Base-by-base conservation (phyloP, 768 basidiomycete genomes). In the Asterophora parasitica region DNA sequence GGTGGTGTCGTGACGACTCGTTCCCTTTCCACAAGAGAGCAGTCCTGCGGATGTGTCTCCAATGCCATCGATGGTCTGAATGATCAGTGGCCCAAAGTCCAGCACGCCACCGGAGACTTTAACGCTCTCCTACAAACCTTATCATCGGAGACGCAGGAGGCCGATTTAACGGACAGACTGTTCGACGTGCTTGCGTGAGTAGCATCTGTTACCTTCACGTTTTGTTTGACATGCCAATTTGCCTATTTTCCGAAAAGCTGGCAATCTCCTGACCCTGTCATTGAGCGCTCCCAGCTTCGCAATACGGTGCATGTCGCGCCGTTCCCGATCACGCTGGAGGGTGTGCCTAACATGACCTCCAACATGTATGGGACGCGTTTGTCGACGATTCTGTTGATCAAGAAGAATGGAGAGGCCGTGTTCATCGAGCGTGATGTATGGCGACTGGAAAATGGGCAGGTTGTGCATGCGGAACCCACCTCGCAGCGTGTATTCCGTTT, bases 371-470 rank as follows among this genome's bases (percentile, higher is more conserved):
- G 77, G 36, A 92, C 89, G 28, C 82, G 88, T 12, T 63, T 86
- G 44, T 78, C 88, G 35, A 89, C 85, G 3, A 78, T 88, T 33
- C 59, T 92, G 42, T 74, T 92, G 47, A 68, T 92, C 15, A 71
- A 72, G 48, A 76, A 74, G 51, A 71, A 72, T 43, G 83, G 86
- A 20, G 63, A 73, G 36, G 86, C 77, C 7, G 48, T 79, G 13
- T 90, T 88, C 57, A 68, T 85, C 37, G 89, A 92, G 62, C 68
- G 85, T 38, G 88, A 91, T 58, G 69, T 79, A 20, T 90, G 83
- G 83, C 61, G 58, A 44, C 57, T 78, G 44, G 65, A 55, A 26
- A 66, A 75, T 23, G 80, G 72, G 16, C 60, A 58, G 50, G 67
- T 70, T 5, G 57, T 58, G 31, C 67, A 65, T 65, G 54, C 67